phyloP scores from a whole-genome alignment of 371 early-diverging fungal species.

The Mortierella polycephala region DNA sequence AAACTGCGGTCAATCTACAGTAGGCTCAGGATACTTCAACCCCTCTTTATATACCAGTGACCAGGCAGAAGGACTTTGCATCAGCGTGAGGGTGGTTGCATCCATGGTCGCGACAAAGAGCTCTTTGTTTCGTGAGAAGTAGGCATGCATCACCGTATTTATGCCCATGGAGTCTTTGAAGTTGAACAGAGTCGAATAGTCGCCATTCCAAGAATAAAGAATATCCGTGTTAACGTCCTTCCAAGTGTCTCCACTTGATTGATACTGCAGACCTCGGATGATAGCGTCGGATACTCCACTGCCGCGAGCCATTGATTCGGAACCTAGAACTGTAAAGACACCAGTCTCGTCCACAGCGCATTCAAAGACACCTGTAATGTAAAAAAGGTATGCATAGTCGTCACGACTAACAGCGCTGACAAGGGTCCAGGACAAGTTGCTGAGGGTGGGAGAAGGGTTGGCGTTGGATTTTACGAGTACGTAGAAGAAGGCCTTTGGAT shows the following conservation, averaged over 20 bases:
- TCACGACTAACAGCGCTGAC: neutral
- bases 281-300: too few relatives aligned
- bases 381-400: neutral
- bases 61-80: too few relatives aligned
- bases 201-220: neutral
- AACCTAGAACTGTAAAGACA: neutral
- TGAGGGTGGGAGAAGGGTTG: neutral
- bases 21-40: too few relatives aligned
- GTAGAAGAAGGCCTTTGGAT: neutral
- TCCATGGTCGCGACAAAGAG: too few relatives aligned
- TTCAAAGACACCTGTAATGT: neutral
- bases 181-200: neutral
- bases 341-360: neutral
- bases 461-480: neutral
- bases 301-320: neutral
- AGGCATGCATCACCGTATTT: slow-evolving; percentile 1
- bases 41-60: too few relatives aligned
- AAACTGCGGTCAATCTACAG: too few relatives aligned
- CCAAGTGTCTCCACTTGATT: neutral
- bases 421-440: neutral
- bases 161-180: neutral
- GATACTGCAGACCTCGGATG: neutral
- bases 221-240: neutral
- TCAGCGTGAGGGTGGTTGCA: too few relatives aligned
- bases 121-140: too few relatives aligned